Evolutionary conservation across 306 rosid genomes (phyloP), one percentile per base, ranked within the genome.

Genomic region (Sesbania bispinosa): DNA sequence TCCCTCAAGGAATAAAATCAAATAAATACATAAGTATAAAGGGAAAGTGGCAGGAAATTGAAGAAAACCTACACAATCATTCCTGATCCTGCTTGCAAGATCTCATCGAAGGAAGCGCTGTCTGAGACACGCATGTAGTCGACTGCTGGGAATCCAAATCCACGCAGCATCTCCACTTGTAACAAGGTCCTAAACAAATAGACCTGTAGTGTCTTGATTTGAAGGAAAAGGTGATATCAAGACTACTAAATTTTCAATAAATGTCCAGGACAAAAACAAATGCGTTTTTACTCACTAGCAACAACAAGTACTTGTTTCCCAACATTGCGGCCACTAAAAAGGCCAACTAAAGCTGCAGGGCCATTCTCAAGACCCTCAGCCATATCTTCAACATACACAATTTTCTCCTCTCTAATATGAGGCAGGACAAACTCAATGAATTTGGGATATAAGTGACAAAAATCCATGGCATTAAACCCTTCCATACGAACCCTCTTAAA

Each of bases 331-430:
- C 81, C 78, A 7, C 74, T 38, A n/a, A 39, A 32, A 9, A 81
- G 78, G 71, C 85, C 71, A 71, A 71, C 78, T 75, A 76, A 58
- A 13, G 78, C 75, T 5, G 59, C 33, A 47, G 75, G 85, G 6
- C 85, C 81, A 63, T 55, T 76, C 78, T 80, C 78, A 55, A 80
- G 75, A 43, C 78, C 81, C 46, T 75, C 75, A 55, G 71, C 71
- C 55, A 57, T 70, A 59, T 76, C 81, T 48, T 76, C 81, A 35
- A 76, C 62, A 32, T 81, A 81, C 71, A 38, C 78, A 35, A 80
- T 72, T 32, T 70, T 75, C 66, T 66, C 71, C 10, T 76, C 75
- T 76, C 59, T 76, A 26, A 80, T 76, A 29, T 27, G 60, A 27
- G 81, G 81, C n/a, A 81, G 60, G 36, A 71, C 23, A 48, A 70